phyloP scores from a whole-genome alignment of 345 rosid genomes.

The Citrus unshiu region DNA sequence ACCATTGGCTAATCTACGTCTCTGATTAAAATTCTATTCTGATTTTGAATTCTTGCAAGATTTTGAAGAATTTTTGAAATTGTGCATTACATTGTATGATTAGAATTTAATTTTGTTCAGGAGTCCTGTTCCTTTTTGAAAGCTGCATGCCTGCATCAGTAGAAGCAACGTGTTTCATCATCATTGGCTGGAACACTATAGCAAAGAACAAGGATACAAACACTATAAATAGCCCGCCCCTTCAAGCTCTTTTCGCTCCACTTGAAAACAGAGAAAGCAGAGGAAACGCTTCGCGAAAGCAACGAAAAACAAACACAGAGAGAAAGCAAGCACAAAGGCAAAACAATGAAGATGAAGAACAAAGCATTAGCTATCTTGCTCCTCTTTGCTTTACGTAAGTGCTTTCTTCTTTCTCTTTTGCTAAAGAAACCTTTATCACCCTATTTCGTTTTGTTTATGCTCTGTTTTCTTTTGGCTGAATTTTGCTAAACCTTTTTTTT shows the following conservation, averaged over 20 bases:
- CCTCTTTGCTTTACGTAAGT: constrained; percentile 30
- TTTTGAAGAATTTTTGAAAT: no score
- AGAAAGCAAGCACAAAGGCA: neutral
- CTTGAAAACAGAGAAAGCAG: neutral
- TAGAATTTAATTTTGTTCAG: no score
- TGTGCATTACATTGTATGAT: no score
- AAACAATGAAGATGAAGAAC: constrained; percentile 24
- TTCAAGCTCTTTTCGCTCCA: neutral
- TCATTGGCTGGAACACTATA: constrained; percentile 20
- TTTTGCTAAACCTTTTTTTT: no score
- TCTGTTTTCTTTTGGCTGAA: neutral
- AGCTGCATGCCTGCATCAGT: neutral
- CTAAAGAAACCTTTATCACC: neutral
- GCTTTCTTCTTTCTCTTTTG: neutral
- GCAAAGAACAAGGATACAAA: neutral
- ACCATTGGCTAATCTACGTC: constrained; percentile 10
- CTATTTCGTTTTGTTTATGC: neutral
- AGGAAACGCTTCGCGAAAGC: neutral
- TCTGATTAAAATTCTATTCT: neutral
- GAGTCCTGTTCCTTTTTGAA: no score
- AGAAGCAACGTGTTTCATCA: neutral
- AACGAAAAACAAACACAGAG: neutral
- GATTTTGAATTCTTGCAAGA: no score
- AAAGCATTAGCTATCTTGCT: constrained; percentile 16
- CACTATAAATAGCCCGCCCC: neutral